Base-by-base conservation (phyloP, 148 eudicot genomes). In the Amaranthus palmeri region DNA sequence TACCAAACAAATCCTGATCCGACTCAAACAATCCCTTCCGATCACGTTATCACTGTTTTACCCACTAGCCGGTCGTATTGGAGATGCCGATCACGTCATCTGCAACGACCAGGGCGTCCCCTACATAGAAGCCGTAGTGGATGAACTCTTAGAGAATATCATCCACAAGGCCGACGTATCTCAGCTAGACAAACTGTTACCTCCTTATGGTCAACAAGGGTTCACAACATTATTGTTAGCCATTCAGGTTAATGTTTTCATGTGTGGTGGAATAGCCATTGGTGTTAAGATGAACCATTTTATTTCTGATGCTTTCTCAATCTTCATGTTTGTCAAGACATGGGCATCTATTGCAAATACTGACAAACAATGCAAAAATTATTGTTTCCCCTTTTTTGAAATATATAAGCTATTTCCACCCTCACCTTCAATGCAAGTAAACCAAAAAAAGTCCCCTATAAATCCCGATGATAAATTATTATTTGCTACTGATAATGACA, bases 201-300 rank as follows among this genome's bases (percentile, higher is more conserved):
- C 65, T 11, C 12, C 17, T 25, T 36, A 60, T 7, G 54, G 46
- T 11, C n/a, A n/a, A 36, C 43, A 42, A 44, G 65, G 74, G 17
- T 48, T 0, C 25, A 59, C 65, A 1, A 48, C 3, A 43, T 58
- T 57, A 10, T 68, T 54, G 40, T n/a, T 79, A 61, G 83, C 45
- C 46, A 74, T 82, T 80, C 53, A 86, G 55, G 42, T 81, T 49
- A 81, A 61, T 43, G 40, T n/a, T 17, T 86, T 86, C 65, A 10
- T 53, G 0, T 84, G 84, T 46, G 81, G 84, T 67, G 87, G 89
- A 1, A 0, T 78, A 3, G 85, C 78, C 2, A 64, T 83, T 1
- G 72, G 73, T 1, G 42, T 69, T 0, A 55, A 54, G 5, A 48
- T 86, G 9, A 79, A 67, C 6, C 87, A 86, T 60, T 74, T 62